Evolutionary conservation across 495 filamentous ascomycete genomes (phyloP), one percentile per base, ranked within the genome.

Genomic region (Aspergillus conjunctus): DNA sequence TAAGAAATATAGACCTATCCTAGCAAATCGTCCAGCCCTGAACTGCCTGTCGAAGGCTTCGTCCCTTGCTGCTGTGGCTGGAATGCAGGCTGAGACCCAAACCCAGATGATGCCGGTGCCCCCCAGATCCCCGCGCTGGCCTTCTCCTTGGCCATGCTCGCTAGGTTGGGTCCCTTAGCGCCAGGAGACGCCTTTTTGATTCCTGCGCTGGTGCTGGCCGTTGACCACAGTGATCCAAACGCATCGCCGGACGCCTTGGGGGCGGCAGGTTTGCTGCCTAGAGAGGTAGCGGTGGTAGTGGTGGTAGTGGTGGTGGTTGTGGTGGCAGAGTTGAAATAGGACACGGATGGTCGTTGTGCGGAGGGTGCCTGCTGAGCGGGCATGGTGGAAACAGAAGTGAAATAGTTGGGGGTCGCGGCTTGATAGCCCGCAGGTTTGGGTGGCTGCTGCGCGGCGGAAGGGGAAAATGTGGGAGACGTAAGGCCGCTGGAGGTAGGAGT

Each of bases 41-140:
- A 79, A 50, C 81, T 84, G 60, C 79, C 77, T 17, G 74, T 73
- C 48, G 73, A 70, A n/a, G 62, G 56, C 48, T 74, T 72, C 20
- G 66, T 61, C 67, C 60, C 67, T 64, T 72, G 72, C 66, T 26
- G 26, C 26, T 72, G 71, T 54, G 70, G 66, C 33, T 68, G 68
- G 70, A 67, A 21, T 59, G 54, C 50, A 64, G 68, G 63, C 58
- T 50, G 72, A 41, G 79, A 67, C 7, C 75, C 72, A 4, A 79
- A 66, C 44, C 59, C 55, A 37, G 71, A 65, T 1, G 80, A 65
- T 34, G 85, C 77, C 5, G 83, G 79, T 7, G 88, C 82, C 10
- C 94, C 94, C 92, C 95, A 98, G 65, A 98, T 91, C 2, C 93
- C 92, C 2, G 91, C 91, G 71, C 87, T 92, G 41, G 91, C 91